Evolutionary conservation across 768 basidiomycete species (phyloP).

Genomic region (Gloeostereum incarnatum): DNA sequence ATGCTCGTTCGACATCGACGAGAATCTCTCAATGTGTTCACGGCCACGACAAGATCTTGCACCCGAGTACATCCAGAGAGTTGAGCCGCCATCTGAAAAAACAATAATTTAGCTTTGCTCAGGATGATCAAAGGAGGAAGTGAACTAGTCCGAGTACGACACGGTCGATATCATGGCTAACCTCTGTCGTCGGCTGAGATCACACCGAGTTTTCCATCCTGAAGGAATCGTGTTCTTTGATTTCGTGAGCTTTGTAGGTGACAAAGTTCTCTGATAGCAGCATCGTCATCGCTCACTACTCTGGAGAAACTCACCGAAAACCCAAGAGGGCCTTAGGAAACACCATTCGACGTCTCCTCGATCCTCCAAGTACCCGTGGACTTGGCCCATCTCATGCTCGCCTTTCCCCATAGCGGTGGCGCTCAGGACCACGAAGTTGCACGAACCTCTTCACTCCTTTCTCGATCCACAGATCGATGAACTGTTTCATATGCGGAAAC

Average conservation of each 20-base stretch:
- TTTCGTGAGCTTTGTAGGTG: neutral
- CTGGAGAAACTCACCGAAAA: constrained; percentile 18
- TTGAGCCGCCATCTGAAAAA: no score
- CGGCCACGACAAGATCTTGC: no score
- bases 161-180: constrained; percentile 15
- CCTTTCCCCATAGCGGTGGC: constrained; percentile 12
- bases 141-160: constrained; percentile 23
- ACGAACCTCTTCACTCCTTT: constrained; percentile 25
- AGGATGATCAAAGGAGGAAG: no score
- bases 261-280: no score
- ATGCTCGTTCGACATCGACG: no score
- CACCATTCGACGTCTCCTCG: constrained; percentile 22
- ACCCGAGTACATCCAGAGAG: no score
- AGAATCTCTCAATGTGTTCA: no score
- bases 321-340: constrained; percentile 27
- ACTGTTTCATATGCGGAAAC: constrained; percentile 14
- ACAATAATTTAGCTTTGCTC: no score
- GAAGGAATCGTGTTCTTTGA: constrained; percentile 6
- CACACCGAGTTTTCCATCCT: constrained; percentile 19
- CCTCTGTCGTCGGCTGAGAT: constrained; percentile 21
- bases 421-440: constrained; percentile 19
- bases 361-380: constrained; percentile 24
- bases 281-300: no score
- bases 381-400: constrained; percentile 16
- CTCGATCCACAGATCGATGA: constrained; percentile 20